Percentiles rank a stretch among this genome's conserved stretches.
Evolutionary conservation across 352 stramenopile species (phyloP).

Genomic region (Pythium folliculosum): DNA sequence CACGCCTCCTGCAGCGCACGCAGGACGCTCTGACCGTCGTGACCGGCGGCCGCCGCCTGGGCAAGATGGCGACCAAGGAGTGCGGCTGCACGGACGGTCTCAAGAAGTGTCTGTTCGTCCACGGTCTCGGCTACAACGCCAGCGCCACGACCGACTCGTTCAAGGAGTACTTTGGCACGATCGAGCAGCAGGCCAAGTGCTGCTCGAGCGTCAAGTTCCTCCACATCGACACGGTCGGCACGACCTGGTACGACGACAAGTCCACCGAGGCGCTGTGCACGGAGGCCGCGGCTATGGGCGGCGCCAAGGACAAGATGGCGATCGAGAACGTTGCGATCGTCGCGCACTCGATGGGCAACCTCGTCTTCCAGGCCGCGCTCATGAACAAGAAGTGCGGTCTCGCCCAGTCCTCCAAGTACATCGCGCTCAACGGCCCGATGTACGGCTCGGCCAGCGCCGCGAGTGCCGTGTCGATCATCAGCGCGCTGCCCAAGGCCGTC

Average conservation of each 20-base stretch:
- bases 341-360: slow-evolving; percentile 55
- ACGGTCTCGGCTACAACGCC: slow-evolving; percentile 29
- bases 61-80: slow-evolving; percentile 4
- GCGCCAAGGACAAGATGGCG: slow-evolving; percentile 10
- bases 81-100: slow-evolving; percentile 24
- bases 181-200: slow-evolving; percentile 33
- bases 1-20: slow-evolving; percentile 10
- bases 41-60: slow-evolving; percentile 7
- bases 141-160: slow-evolving; percentile 10
- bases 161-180: slow-evolving; percentile 32
- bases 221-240: slow-evolving; percentile 35
- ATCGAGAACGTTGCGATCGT: slow-evolving; percentile 42
- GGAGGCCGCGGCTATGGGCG: slow-evolving; percentile 16
- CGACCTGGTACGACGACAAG: slow-evolving; percentile 29
- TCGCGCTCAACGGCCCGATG: slow-evolving; percentile 42
- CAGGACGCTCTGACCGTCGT: slow-evolving; percentile 11
- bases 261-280: slow-evolving; percentile 29
- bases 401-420: slow-evolving; percentile 38
- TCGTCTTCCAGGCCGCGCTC: slow-evolving; percentile 34
- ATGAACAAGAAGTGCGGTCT: slow-evolving; percentile 35
- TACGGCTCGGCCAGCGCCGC: slow-evolving; percentile 33
- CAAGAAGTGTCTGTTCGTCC: slow-evolving; percentile 40
- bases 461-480: slow-evolving; percentile 22
- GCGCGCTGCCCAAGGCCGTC: slow-evolving; percentile 10
- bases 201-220: slow-evolving; percentile 36